Percentiles rank a stretch among this genome's conserved stretches.
Conservation (phyloP, 768 basidiomycete species). For the Leccinum broughii region DNA sequence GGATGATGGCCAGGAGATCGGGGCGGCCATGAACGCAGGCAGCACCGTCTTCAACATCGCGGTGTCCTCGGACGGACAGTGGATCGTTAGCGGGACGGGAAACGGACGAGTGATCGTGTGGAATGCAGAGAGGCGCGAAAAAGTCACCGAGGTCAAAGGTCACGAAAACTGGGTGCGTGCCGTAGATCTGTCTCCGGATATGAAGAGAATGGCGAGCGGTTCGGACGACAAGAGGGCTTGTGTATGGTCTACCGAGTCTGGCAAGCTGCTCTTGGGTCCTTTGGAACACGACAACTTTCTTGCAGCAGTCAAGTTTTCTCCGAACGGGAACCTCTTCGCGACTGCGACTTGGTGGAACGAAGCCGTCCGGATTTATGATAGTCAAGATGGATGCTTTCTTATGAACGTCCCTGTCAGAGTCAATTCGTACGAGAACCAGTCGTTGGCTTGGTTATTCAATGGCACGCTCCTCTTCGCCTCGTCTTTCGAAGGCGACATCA, state of each 20-base stretch:
- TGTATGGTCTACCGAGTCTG: conserved; percentile 12
- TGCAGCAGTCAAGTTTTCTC: conserved; percentile 16
- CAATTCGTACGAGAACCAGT: conserved; percentile 12
- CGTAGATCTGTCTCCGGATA: conserved; percentile 19
- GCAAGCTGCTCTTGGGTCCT: conserved; percentile 10
- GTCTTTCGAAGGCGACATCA: conserved; percentile 14
- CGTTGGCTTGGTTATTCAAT: conserved; percentile 10
- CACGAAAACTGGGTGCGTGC: conserved; percentile 15
- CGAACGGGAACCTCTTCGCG: conserved; percentile 8
- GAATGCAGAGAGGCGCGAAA: conserved; percentile 7
- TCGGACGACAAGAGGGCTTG: conserved; percentile 15
- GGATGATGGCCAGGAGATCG: conserved; percentile 6
- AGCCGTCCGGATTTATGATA: conserved; percentile 14
- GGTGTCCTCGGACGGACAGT: conserved; percentile 9
- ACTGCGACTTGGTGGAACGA: conserved; percentile 18
- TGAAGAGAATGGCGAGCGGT: conserved; percentile 7
- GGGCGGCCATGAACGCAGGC: conserved; percentile 7
- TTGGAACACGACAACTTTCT: conserved; percentile 10
- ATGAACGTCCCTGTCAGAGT: conserved; percentile 10
- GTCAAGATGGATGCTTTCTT: conserved; percentile 6
- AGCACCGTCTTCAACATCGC: conserved; percentile 7
- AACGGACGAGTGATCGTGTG: conserved; percentile 12
- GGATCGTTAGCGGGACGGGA: conserved; percentile 10
- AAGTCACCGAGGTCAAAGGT: conserved; percentile 8
- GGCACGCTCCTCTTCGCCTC: conserved; percentile 6